phyloP scores from a whole-genome alignment of 306 rosid species.

The Quercus agrifolia region DNA sequence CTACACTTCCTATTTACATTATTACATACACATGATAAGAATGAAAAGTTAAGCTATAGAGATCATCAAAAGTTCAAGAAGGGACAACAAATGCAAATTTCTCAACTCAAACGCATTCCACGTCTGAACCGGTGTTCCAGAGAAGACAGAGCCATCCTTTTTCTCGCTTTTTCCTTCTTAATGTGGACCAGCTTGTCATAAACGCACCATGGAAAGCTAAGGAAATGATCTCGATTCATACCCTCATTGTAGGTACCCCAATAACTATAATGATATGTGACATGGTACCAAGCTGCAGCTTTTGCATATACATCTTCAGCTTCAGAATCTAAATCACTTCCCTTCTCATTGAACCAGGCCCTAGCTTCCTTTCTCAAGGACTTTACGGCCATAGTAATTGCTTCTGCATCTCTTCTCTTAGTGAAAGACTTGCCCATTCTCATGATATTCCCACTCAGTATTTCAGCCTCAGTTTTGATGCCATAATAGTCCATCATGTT shows the following conservation, averaged over 20 bases:
- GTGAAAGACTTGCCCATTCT: conserved; percentile 54
- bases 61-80: background rate
- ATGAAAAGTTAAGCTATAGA: background rate
- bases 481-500: conserved; percentile 76
- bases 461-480: conserved; percentile 74
- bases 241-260: conserved; percentile 63
- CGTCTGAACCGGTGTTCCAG: conserved; percentile 12
- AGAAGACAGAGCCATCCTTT: conserved; percentile 16
- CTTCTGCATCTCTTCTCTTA: conserved; percentile 53
- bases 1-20: background rate
- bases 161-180: conserved; percentile 37
- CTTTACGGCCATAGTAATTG: conserved; percentile 48
- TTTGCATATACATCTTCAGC: conserved; percentile 38
- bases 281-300: conserved; percentile 83
- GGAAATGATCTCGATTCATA: conserved; percentile 42
- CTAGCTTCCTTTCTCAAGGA: conserved; percentile 70
- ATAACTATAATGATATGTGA: conserved; percentile 60
- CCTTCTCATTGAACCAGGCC: conserved; percentile 64
- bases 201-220: conserved; percentile 78
- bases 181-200: conserved; percentile 49
- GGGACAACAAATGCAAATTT: background rate
- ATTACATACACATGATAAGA: background rate
- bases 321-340: conserved; percentile 17
- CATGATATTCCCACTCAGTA: conserved; percentile 63
- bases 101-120: conserved; percentile 21